Evolutionary conservation across 2,329 filamentous ascomycete genomes (phyloP).

Genomic region (Hypoxylon sp.): DNA sequence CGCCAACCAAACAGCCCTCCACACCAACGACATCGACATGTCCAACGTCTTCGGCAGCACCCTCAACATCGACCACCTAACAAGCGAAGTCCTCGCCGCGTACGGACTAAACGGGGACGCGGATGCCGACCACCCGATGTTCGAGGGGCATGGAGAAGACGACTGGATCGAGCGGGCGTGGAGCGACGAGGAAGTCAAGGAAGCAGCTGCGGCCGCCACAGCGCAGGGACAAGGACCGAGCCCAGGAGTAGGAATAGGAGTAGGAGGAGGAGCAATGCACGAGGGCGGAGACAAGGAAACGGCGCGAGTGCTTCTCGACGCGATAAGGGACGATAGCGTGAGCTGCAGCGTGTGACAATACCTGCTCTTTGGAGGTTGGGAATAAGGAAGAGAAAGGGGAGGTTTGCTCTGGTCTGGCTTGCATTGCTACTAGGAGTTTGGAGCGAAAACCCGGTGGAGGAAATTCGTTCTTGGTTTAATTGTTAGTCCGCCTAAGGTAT

Average conservation of each 20-base stretch:
- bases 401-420: slow-evolving; percentile 3
- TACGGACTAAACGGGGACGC: slow-evolving; percentile 49
- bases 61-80: slow-evolving; percentile 53
- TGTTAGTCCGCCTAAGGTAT: too few species aligned
- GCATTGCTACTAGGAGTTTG: slow-evolving; percentile 26
- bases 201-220: slow-evolving; percentile 6
- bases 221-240: slow-evolving; percentile 50
- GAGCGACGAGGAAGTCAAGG: slow-evolving; percentile 49
- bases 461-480: background rate
- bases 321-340: slow-evolving; percentile 52
- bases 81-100: slow-evolving; percentile 53
- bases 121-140: slow-evolving; percentile 29
- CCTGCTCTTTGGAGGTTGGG: background rate
- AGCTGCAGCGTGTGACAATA: slow-evolving; percentile 37
- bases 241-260: slow-evolving; percentile 32
- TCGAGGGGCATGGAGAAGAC: slow-evolving; percentile 46
- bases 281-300: slow-evolving; percentile 57
- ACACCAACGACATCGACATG: slow-evolving; percentile 44
- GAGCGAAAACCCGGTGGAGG: background rate
- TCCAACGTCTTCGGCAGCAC: slow-evolving; percentile 41
- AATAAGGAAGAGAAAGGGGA: background rate
- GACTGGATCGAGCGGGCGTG: slow-evolving; percentile 60
- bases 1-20: background rate
- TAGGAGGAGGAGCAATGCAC: slow-evolving; percentile 41
- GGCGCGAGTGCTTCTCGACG: slow-evolving; percentile 58